A percentile compares a stretch with the other conserved stretches of the same genome.
Conservation (phyloP, 2,329 filamentous ascomycete species). For the Xylariaceae sp. region DNA sequence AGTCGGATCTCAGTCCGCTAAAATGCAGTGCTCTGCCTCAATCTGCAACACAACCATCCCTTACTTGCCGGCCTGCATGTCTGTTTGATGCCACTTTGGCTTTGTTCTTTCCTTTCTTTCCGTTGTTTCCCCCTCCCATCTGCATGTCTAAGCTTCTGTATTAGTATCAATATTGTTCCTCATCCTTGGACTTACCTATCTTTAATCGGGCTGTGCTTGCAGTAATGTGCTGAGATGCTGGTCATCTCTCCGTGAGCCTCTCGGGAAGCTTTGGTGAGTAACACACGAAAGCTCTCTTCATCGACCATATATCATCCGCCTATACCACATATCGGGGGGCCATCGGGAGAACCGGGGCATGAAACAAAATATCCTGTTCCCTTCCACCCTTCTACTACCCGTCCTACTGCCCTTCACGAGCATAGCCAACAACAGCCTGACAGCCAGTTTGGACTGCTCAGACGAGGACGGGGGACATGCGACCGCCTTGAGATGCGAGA, state of each 20-base stretch:
- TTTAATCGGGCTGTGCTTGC: conserved; percentile 26
- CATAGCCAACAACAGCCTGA: no score
- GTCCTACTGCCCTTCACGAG: no score
- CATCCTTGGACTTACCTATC: conserved; percentile 25
- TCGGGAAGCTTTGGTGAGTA: conserved; percentile 31
- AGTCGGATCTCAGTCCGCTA: no score
- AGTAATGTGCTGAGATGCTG: conserved; percentile 32
- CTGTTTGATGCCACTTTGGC: conserved; percentile 3
- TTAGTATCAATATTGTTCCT: conserved; percentile 15
- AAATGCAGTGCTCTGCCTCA: conserved; percentile 20
- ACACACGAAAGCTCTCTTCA: conserved; percentile 11
- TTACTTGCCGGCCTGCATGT: conserved; percentile 13
- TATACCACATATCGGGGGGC: conserved; percentile 20
- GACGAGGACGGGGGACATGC: conserved; percentile 21
- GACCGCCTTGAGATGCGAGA: conserved; percentile 14
- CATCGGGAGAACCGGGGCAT: conserved; percentile 14
- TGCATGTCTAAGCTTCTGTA: conserved; percentile 23
- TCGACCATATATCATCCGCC: no score
- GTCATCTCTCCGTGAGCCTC: conserved; percentile 26
- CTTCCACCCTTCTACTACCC: conserved; percentile 5
- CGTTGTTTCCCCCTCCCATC: conserved; percentile 13
- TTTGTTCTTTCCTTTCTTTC: conserved; percentile 18
- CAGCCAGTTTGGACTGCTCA: no score
- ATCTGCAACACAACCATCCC: conserved; percentile 21
- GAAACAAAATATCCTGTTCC: conserved; percentile 19